Evolutionary conservation across 345 rosid genomes (phyloP), one percentile per base, ranked within the genome.

Genomic region (Syzygium grande): DNA sequence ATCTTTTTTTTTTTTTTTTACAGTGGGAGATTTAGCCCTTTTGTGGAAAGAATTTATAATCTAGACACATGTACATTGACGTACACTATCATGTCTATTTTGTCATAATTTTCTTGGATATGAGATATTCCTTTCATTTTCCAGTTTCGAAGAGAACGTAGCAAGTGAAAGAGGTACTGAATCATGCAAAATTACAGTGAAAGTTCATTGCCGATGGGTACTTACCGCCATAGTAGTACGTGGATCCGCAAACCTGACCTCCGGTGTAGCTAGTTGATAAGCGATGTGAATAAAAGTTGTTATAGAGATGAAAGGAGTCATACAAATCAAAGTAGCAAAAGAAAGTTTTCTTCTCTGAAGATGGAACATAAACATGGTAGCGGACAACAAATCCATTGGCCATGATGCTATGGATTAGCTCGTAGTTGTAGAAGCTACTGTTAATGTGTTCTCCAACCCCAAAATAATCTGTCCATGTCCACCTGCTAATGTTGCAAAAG

Each of bases 261-360:
- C 22, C 11, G 0, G 0, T 0, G 22, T 0, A 0, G 3, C 11
- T 30, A 9, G 0, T 0, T 0, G 0, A 1, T 9, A 65, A 68
- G 46, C 43, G 43, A 16, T 0, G 7, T 12, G 46, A 68, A 34
- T 0, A 0, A 65, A 65, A 68, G 79, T 68, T 0, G 0, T 2
- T 4, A 10, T 68, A 0, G 23, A 68, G 7, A 0, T 68, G 2
- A 30, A 68, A 68, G 68, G 2, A 0, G 1, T 0, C 0, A n/a
- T 27, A 61, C 34, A 0, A 61, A 61, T 61, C 9, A 12, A 61
- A 61, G 34, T 61, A 61, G 34, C 68, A 61, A 61, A 61, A 61
- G 68, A 2, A 61, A 61, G 34, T 61, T n/a, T 0, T 1, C 68
- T n/a, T 34, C 38, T 34, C 38, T 3, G 38, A 34, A 34, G 38